Conservation (phyloP, 345 rosid species). For the Hirschfeldia incana region DNA sequence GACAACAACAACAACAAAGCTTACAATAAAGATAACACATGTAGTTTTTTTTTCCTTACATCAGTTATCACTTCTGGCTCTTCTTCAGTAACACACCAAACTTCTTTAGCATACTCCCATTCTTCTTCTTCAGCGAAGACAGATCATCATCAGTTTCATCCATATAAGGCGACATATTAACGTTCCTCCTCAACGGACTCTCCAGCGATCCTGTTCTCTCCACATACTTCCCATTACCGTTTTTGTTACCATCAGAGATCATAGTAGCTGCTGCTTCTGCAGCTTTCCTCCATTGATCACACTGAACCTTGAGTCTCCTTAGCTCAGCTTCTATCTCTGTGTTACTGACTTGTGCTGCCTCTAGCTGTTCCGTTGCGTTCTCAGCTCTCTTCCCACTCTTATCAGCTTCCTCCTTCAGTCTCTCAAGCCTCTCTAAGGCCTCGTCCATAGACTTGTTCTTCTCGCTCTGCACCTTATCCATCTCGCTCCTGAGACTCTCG, state of each 20-base stretch:
- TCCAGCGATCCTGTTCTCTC: constrained; percentile 68
- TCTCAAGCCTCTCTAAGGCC: constrained; percentile 64
- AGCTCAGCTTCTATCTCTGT: constrained; percentile 82
- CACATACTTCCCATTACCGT: constrained; percentile 51
- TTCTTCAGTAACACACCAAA: constrained; percentile 91
- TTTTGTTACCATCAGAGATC: constrained; percentile 65
- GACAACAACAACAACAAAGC: constrained; percentile 1
- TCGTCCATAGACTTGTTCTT: constrained; percentile 52
- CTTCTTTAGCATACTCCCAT: constrained; percentile 85
- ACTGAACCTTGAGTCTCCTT: constrained; percentile 89
- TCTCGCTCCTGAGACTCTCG: constrained; percentile 54
- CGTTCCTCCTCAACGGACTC: constrained; percentile 42
- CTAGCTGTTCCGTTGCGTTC: constrained; percentile 64
- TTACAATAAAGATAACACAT: background rate
- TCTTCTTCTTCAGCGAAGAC: constrained; percentile 82
- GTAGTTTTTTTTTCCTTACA: background rate
- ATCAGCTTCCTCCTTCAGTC: constrained; percentile 69
- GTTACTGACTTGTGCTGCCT: constrained; percentile 68
- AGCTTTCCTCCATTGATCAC: constrained; percentile 99
- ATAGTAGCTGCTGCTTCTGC: constrained; percentile 94
- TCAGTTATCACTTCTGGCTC: constrained; percentile 56
- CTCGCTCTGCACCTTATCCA: constrained; percentile 55
- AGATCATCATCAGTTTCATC: constrained; percentile 78
- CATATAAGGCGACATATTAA: constrained; percentile 60
- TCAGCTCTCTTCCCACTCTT: constrained; percentile 66